Evolutionary conservation across 2,329 filamentous ascomycete genomes (phyloP), one percentile per base, ranked within the genome.

Genomic region (Claviceps purpurea): DNA sequence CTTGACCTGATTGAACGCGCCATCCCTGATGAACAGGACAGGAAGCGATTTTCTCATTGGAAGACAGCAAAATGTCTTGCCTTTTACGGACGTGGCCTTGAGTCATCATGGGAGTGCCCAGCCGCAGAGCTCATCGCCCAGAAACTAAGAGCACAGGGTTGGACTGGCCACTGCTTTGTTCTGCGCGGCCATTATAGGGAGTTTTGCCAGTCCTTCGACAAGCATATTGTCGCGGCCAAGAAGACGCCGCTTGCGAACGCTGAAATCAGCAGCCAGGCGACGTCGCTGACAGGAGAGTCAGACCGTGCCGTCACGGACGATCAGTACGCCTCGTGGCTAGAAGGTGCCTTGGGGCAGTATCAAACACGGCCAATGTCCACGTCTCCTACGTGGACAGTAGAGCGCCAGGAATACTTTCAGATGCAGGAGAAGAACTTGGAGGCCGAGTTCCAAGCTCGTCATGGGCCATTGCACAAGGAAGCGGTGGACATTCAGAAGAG

Each of bases 131-230:
- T 69, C 0, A 58, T 80, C 2, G 60, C 70, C 20, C 61, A 68
- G 41, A 76, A 75, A 54, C 66, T 80, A 50, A 70, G 64, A 49
- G 60, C 61, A 16, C 68, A 70, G 56, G 73, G 71, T 22, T 80
- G 77, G 77, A 55, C 57, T 0, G 77, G 77, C 2, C 70, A 72
- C 42, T 73, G 69, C 54, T 79, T 79, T 57, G 65, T 79, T 7
- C 67, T 80, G 38, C 78, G 78, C 58, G 76, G 77, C 0, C 74
- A 77, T 50, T 80, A 75, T 58, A 69, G 70, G 47, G 76, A 79
- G 55, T 79, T 79, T 55, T 75, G 74, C 16, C 66, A 68, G 26
- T 75, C 73, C 0, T 79, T 77, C 55, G 70, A 72, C 54, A 73
- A 72, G 54, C 73, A 76, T 54, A 74, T 78, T 54, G 67, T 66